Percentiles rank a stretch among this genome's conserved stretches.
Evolutionary conservation across 495 filamentous ascomycete genomes (phyloP).

Genomic region (Penicillium mononematosum): DNA sequence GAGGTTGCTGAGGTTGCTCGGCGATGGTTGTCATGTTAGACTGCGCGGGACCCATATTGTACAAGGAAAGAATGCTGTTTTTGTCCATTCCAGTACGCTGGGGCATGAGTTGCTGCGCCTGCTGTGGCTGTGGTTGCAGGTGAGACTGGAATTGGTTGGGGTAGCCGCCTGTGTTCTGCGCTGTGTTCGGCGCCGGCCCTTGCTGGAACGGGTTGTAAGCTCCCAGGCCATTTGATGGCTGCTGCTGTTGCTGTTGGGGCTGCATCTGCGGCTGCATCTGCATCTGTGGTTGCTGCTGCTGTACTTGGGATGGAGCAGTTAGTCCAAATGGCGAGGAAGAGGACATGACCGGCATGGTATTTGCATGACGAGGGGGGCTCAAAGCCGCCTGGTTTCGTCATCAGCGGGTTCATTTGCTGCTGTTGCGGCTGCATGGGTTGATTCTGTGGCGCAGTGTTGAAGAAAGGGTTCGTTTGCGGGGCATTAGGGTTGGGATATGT

Average conservation of each 20-base stretch:
- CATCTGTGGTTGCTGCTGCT: conserved; percentile 27
- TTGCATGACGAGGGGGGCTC: conserved; percentile 39
- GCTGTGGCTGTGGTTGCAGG: conserved; percentile 32
- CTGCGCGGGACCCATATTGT: conserved; percentile 73
- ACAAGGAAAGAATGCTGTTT: conserved; percentile 82
- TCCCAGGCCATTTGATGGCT: conserved; percentile 28
- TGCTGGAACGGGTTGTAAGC: conserved; percentile 42
- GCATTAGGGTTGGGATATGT: conserved; percentile 31
- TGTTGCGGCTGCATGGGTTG: conserved; percentile 26
- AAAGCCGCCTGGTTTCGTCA: conserved; percentile 33
- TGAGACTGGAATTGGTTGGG: conserved; percentile 30
- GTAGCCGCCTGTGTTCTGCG: conserved; percentile 26
- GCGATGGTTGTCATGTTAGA: conserved; percentile 35
- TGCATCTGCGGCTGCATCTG: too few species aligned
- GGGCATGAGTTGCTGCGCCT: conserved; percentile 39
- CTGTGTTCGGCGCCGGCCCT: conserved; percentile 31
- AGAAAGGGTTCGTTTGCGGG: conserved; percentile 54
- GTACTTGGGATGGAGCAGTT: conserved; percentile 37
- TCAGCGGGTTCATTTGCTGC: conserved; percentile 29
- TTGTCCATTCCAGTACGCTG: conserved; percentile 64
- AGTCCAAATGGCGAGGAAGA: conserved; percentile 39
- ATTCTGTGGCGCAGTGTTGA: conserved; percentile 43
- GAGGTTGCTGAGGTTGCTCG: conserved; percentile 30
- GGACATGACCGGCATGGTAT: conserved; percentile 43
- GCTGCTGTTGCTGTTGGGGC: conserved; percentile 16